Base-by-base conservation (phyloP, 2,329 filamentous ascomycete species). In the Venturia oleaginea region DNA sequence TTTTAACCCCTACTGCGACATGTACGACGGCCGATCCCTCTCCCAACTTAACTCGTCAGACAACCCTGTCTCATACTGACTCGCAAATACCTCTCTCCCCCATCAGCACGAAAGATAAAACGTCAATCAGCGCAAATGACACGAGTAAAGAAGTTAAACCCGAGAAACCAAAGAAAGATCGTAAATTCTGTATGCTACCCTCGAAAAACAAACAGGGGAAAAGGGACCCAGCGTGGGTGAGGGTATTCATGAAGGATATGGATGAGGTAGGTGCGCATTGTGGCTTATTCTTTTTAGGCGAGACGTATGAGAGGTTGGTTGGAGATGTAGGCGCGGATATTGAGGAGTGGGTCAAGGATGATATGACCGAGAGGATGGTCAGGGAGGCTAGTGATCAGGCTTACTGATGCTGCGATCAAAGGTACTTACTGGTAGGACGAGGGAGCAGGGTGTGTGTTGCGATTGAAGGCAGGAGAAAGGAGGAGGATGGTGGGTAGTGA, bases 241-340 rank as follows among this genome's bases (percentile, higher is more conserved):
- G 87, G 55, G 83, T 96, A 2, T 87, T 86, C 70, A 94, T 97
- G 89, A 83, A 88, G 65, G 86, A 86, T 62, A 86, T 94, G 66
- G 92, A 96, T 71, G 90, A 96, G 74, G 89, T 96, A 0, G 86
- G 85, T 7, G 92, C 92, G 11, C 92, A 96, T 73, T 93, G 90
- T 67, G 87, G 89, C 0, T 77, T 96, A 62, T 96, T 96, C 76
- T 84, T 90, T 15, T 76, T 85, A 0, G 86, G 88, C 7, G 81
- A 86, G 66, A 87, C 90, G 65, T 93, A 94, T 71, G 88, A 92
- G 69, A 77, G 76, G 67, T 77, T 93, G n/a, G 86, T 93, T n/a
- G 87, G 86, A 0, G 88, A 92, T 73, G 86, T 91, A 2, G 86
- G 84, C 3, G 80, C 80, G 37, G 78, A 85, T 65, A 84, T 94